Conservation (phyloP, 2,329 filamentous ascomycete species). For the Pseudocercospora crystallina region DNA sequence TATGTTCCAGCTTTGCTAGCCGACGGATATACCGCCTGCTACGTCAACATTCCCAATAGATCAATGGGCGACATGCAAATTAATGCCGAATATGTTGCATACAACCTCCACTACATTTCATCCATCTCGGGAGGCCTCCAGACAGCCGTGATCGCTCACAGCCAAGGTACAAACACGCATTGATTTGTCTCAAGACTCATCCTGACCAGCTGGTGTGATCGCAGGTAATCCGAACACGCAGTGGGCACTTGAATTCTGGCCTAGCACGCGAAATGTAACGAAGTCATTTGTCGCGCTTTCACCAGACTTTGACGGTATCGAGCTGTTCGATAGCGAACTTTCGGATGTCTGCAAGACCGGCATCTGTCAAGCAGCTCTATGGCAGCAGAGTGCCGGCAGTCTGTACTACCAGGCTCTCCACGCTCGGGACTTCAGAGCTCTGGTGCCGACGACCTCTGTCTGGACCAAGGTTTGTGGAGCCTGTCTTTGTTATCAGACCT, state of each 20-base stretch:
- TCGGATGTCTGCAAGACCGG: slow-evolving; percentile 26
- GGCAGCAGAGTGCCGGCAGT: slow-evolving; percentile 33
- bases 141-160: slow-evolving; percentile 31
- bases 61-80: slow-evolving; percentile 36
- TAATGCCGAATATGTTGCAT: slow-evolving; percentile 33
- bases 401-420: slow-evolving; percentile 32
- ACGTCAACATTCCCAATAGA: slow-evolving; percentile 30
- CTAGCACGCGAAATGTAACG: slow-evolving; percentile 28
- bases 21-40: slow-evolving; percentile 34
- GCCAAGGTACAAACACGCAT: slow-evolving; percentile 22
- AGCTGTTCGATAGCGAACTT: slow-evolving; percentile 24
- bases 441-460: slow-evolving; percentile 32
- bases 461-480: slow-evolving; percentile 23
- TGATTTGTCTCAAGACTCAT: too few species aligned
- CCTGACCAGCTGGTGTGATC: too few species aligned
- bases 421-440: slow-evolving; percentile 22
- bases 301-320: slow-evolving; percentile 32
- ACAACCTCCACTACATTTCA: slow-evolving; percentile 32
- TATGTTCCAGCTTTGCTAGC: slow-evolving; percentile 31
- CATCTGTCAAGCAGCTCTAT: slow-evolving; percentile 31
- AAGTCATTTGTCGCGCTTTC: slow-evolving; percentile 30
- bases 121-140: slow-evolving; percentile 26
- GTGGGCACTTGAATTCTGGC: slow-evolving; percentile 35
- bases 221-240: slow-evolving; percentile 28
- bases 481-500: background rate